phyloP scores from a whole-genome alignment of 208 protist species.

The Acanthamoeba royreba region DNA sequence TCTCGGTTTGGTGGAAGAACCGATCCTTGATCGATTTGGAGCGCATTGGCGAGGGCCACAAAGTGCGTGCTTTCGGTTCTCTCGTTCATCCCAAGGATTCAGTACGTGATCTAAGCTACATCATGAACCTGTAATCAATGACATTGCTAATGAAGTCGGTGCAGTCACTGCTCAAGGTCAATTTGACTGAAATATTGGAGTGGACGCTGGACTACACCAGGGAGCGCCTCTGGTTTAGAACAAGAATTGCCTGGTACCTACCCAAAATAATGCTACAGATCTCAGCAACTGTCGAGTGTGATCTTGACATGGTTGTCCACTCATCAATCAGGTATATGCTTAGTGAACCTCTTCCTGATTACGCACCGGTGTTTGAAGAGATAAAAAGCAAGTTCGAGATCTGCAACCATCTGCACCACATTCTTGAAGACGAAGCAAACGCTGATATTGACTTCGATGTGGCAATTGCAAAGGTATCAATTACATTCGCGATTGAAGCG shows the following conservation, averaged over 20 bases:
- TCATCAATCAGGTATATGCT: not conserved
- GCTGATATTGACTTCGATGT: not conserved
- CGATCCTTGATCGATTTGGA: not conserved
- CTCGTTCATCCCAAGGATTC: not conserved
- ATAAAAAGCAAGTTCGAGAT: not conserved
- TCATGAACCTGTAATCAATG: not conserved
- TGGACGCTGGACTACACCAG: conserved; percentile 1
- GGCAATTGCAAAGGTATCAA: not conserved
- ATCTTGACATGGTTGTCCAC: not conserved
- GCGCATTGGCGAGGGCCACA: not conserved
- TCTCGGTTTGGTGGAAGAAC: not conserved
- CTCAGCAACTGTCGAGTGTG: not conserved
- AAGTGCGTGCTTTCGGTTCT: not conserved
- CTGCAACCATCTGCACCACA: not conserved
- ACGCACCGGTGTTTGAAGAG: not conserved
- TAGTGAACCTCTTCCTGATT: not conserved
- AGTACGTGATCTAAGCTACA: not conserved
- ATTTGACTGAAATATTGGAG: not conserved
- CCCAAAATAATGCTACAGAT: not conserved
- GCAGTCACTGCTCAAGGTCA: not conserved
- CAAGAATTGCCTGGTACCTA: not conserved
- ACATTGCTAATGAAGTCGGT: too few species aligned
- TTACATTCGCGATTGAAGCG: not conserved
- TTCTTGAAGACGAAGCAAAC: not conserved
- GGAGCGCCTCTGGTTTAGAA: not conserved